These are phyloP conservation scores for Xylariales sp. DNA, from an alignment of 2,329 filamentous ascomycete species.

Conservation along the genomic window DNA sequence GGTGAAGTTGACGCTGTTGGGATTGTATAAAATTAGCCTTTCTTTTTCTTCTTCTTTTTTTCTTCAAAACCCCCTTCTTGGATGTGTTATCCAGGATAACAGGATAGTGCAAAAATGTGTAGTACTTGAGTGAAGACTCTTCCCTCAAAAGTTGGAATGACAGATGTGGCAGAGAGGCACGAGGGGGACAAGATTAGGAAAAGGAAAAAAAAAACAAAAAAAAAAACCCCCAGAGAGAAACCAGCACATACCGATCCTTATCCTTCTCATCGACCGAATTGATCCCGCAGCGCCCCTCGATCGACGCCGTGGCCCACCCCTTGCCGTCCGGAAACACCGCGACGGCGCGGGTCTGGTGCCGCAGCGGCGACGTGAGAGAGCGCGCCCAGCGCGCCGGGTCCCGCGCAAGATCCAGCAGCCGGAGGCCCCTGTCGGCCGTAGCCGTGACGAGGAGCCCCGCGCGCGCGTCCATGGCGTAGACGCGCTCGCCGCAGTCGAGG, in stretches of 20 bases:
- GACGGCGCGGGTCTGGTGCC: constrained; percentile 23
- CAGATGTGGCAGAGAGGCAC: no score
- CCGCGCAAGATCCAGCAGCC: constrained; percentile 27
- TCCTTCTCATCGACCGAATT: constrained; percentile 15
- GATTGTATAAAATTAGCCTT: no score
- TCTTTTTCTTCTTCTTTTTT: no score
- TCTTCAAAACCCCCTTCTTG: no score
- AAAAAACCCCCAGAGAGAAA: no score
- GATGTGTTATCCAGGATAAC: no score
- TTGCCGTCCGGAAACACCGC: constrained; percentile 20
- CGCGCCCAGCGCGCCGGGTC: constrained; percentile 14
- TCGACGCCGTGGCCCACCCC: constrained; percentile 22
- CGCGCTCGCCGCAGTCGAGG: constrained; percentile 44
- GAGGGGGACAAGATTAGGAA: no score
- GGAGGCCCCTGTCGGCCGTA: constrained; percentile 24
- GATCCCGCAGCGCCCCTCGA: constrained; percentile 24
- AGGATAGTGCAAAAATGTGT: no score
- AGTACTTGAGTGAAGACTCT: no score
- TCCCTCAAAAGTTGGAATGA: no score
- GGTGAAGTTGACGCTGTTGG: constrained; percentile 17
- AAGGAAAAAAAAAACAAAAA: no score
- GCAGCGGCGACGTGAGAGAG: constrained; percentile 17
- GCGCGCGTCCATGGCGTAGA: constrained; percentile 31
- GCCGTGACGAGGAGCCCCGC: constrained; percentile 22
- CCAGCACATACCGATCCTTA: constrained; percentile 14